Evolutionary conservation across 2,329 filamentous ascomycete genomes (phyloP).

Genomic region (Pseudogymnoascus destructans): DNA sequence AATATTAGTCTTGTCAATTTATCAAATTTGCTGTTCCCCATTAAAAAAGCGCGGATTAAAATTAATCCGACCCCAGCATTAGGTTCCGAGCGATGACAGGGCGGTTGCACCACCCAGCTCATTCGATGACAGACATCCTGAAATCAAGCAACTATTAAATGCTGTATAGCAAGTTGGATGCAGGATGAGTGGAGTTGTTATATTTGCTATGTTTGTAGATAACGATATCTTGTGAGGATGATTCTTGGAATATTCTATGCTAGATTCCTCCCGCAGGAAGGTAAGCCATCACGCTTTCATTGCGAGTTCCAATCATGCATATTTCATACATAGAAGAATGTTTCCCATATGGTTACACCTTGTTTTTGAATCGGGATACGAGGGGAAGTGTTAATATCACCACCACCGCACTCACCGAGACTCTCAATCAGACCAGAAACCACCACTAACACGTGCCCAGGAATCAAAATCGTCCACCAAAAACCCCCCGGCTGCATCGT

Average conservation of each 20-base stretch:
- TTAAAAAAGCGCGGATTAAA: background rate
- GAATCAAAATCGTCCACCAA: constrained; percentile 49
- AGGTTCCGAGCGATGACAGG: background rate
- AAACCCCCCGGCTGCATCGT: constrained; percentile 51
- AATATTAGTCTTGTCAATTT: background rate
- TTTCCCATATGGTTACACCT: background rate
- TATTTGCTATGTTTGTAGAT: constrained; percentile 4
- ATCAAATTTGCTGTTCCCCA: background rate
- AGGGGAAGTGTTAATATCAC: background rate
- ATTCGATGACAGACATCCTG: background rate
- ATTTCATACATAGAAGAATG: background rate
- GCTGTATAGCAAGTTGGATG: background rate
- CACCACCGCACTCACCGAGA: background rate
- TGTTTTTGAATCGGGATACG: background rate
- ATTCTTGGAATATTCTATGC: constrained; percentile 62
- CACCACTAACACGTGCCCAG: constrained; percentile 26
- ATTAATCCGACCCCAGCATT: background rate
- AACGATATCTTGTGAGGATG: constrained; percentile 30
- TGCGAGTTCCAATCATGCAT: background rate
- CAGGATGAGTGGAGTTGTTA: background rate
- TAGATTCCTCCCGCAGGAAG: constrained; percentile 53
- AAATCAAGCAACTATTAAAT: background rate
- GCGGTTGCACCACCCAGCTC: background rate
- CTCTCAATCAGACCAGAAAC: background rate
- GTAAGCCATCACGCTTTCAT: constrained; percentile 27